A percentile compares a stretch with the other conserved stretches of the same genome.
Conservation (phyloP, 2,329 filamentous ascomycete species). For the Verticillium albo-atrum region DNA sequence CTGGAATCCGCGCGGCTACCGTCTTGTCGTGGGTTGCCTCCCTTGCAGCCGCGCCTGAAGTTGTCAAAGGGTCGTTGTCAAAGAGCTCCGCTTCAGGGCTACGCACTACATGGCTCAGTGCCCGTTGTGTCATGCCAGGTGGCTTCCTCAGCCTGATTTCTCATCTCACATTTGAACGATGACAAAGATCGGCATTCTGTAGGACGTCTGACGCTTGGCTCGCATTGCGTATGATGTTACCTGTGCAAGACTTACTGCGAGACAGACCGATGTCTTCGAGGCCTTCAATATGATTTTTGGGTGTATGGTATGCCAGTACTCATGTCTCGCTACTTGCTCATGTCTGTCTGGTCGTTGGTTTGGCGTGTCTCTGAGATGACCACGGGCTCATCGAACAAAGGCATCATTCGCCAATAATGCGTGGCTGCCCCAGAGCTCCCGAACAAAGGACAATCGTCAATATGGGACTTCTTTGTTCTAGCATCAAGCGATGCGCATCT, state of each 20-base stretch:
- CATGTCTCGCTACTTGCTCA: background rate
- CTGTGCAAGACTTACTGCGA: too few relatives aligned
- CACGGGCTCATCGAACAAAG: background rate
- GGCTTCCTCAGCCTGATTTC: background rate
- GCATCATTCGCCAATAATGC: background rate
- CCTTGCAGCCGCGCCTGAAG: background rate
- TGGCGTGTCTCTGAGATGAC: too few relatives aligned
- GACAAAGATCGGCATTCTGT: too few relatives aligned
- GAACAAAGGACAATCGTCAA: background rate
- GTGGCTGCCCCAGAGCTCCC: background rate
- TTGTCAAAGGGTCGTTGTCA: background rate
- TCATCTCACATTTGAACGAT: background rate
- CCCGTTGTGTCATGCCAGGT: background rate
- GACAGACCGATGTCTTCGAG: too few relatives aligned
- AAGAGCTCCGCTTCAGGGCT: background rate
- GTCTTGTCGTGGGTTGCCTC: background rate
- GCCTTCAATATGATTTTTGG: too few relatives aligned
- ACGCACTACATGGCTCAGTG: background rate
- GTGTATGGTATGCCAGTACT: too few relatives aligned
- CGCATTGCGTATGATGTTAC: too few relatives aligned
- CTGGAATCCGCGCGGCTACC: background rate
- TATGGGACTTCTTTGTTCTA: background rate
- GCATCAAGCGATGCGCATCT: background rate
- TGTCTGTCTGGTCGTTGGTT: background rate
- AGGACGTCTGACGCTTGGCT: too few relatives aligned